Base-by-base conservation (phyloP, 306 rosid species). In the Quercus aquifolioides region DNA sequence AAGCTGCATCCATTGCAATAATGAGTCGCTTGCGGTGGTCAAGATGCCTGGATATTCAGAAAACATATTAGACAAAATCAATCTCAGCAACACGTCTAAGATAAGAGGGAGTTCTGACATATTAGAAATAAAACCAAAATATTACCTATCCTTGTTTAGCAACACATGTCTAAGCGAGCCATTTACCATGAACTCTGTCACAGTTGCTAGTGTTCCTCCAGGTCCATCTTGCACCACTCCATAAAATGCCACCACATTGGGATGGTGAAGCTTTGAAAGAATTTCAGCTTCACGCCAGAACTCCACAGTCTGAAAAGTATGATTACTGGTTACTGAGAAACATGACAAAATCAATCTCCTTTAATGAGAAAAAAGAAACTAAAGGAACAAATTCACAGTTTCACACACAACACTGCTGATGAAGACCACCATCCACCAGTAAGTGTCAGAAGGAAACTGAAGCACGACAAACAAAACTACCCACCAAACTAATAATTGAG, bases 1-100 rank as follows among this genome's bases (percentile, higher is more conserved):
- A 91, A 57, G 98, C 97, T 52, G 97, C 98, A 81, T 94, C 98
- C 97, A 91, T 94, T 51, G 98, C 97, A 86, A 94, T 94, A 68
- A 94, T 89, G 82, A 94, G 86, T 72, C 92, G 83, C 89, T 91
- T 94, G 59, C 98, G 95, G 78, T 91, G 92, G 84, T 94, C 98
- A 62, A 94, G 91, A 82, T 84, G 78, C 92, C 97, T 94, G 82
- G 69, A 83, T 28, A 73, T 55, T 55, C 71, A 74, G 65, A 49
- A 74, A 79, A 78, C 46, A 41, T 41, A 41, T 41, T 2, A 8
- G 46, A 41, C 46, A 41, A 41, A 41, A 8, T 41, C 11, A 41
- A 41, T 8, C 46, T 8, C 46, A 41, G 46, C 46, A 8, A 46
- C 71, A 60, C 31, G 69, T 49, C 60, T n/a, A 71, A 68, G 55